Evolutionary conservation across 768 basidiomycete species (phyloP), one percentile per base, ranked within the genome.

Genomic region (Cubamyces lactineus): DNA sequence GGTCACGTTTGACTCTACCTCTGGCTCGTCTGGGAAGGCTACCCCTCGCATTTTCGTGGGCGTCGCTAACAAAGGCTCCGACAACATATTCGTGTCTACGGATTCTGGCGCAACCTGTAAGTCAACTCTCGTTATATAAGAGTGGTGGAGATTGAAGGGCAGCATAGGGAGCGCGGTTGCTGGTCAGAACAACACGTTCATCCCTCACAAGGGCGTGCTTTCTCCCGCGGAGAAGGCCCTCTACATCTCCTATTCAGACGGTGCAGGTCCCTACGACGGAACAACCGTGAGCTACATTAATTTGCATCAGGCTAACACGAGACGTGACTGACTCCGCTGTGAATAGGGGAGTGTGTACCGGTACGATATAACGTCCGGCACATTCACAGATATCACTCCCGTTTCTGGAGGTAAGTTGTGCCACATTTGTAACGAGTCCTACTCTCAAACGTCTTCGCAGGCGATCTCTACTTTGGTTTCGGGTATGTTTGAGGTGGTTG

Each of bases 41-140:
- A 87, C 86, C 15, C 83, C 79, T 28, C 82, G 86, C 49, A 88
- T 89, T 39, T 88, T 88, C 57, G 86, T 87, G 38, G 87, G 87
- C 58, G 86, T 89, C 28, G 86, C 84, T 0, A 87, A 78, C 65
- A 73, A 76, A 34, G 85, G 84, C 2, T 73, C 82, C 0, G 75
- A 75, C 64, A 88, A 84, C 62, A 72, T 88, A 15, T 88, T 82
- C 64, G 79, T 86, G 12, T 77, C 82, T 13, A 80, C 78, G 19
- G 79, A 88, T 62, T 84, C 77, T 26, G 87, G 86, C 16, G 74
- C 76, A 46, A 80, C 84, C 16, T 88, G 86, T 86, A 68, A 55
- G 82, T 66, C 17, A n/a, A 15, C n/a, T 9, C 19, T 15, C 45
- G 11, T 2, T 13, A 2, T n/a, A 12, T 7, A 21, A 4, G 11